Evolutionary conservation across 2,329 filamentous ascomycete genomes (phyloP).

Genomic region (Bipolaris oryzae): DNA sequence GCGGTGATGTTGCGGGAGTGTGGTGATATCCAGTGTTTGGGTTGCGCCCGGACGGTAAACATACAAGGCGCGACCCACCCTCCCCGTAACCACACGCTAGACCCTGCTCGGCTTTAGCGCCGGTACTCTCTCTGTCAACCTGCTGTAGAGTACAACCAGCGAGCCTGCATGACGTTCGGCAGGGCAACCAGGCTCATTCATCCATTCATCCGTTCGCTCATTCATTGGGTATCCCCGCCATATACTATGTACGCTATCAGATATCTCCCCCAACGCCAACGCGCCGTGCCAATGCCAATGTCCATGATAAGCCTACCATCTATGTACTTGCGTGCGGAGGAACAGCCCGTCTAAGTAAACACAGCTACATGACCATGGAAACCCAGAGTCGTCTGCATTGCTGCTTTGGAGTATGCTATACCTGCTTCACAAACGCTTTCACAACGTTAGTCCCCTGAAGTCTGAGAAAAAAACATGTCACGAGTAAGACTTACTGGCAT

Average conservation of each 20-base stretch:
- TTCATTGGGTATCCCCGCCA: conserved; percentile 12
- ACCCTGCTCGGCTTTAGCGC: background rate
- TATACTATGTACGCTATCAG: background rate
- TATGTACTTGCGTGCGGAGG: background rate
- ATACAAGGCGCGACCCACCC: conserved; percentile 10
- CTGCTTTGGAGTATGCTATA: conserved; percentile 11
- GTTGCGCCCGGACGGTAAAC: conserved; percentile 18
- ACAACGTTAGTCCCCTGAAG: background rate
- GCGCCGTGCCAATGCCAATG: conserved; percentile 12
- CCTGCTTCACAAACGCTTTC: conserved; percentile 18
- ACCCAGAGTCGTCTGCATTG: too few species aligned
- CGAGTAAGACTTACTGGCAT: conserved; percentile 78
- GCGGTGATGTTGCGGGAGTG: conserved; percentile 3
- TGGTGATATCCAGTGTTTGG: conserved; percentile 17
- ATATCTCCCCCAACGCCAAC: conserved; percentile 4
- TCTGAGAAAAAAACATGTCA: background rate
- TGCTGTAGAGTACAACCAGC: too few species aligned
- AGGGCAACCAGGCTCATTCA: background rate
- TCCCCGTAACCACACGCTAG: conserved; percentile 9
- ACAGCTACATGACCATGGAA: background rate
- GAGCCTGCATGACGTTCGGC: background rate
- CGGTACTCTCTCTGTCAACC: background rate
- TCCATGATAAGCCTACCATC: background rate
- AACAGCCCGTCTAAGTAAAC: background rate
- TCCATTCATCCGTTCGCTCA: conserved; percentile 8